Evolutionary conservation across 1,284 basidiomycete genomes (phyloP), one percentile per base, ranked within the genome.

Genomic region (Sanghuangporus sanghuang): DNA sequence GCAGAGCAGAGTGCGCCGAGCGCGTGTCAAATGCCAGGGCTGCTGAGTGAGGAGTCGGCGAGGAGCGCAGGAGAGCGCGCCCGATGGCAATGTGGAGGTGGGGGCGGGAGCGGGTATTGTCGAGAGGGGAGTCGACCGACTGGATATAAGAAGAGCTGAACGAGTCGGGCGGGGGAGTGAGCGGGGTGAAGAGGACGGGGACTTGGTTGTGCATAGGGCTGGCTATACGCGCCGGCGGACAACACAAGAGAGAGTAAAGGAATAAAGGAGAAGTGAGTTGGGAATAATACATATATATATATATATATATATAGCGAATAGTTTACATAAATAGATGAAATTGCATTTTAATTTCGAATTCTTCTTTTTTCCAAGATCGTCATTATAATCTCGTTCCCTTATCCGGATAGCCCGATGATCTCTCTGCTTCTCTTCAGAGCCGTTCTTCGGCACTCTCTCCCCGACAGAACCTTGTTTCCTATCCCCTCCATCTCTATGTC

Each of bases 151-250:
- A 27, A 48, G 18, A n/a, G 61, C 1, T 49, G 61, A 46, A 35
- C n/a, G 62, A 39, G 59, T 65, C 64, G 48, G 64, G 64, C 38
- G 64, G 64, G 16, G 64, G 64, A 21, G 57, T 38, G 46, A 48
- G 42, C 23, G 46, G 44, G 57, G 35, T 23, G 57, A 48, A 48
- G 14, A 59, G 44, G 56, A 57, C 21, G 5, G 7, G 27, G 27
- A 44, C 49, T 32, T 44, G 46, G 42, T 48, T 36, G 44, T n/a
- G 42, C 57, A 59, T 59, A 48, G 46, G 42, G 32, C 23, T 7
- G 50, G 50, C 23, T 27, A 23, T 23, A 23, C 18, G 57, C 40
- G n/a, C 40, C 40, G 12, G 40, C 21, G 16, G 44, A 16, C 44
- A 14, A 2, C 14, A 18, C 14, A 9, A 18, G 6, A 18, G 44